Evolutionary conservation across 768 basidiomycete genomes (phyloP).

Genomic region (Cyclocybe cylindracea): DNA sequence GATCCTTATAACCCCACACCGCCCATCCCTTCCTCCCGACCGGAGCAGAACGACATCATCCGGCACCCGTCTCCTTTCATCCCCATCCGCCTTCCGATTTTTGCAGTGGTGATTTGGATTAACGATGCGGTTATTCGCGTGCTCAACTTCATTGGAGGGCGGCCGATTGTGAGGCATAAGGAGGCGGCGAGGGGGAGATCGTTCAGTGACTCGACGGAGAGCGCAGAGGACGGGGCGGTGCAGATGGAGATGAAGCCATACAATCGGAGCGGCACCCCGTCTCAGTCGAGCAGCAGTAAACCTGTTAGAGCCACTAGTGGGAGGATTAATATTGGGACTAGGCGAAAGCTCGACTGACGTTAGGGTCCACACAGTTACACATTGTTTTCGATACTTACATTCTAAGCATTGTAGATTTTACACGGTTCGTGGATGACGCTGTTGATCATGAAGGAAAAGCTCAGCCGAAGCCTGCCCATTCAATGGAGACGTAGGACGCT

Average conservation of each 20-base stretch:
- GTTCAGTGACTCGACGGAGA: slow-evolving; percentile 54
- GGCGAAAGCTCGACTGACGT: slow-evolving; percentile 49
- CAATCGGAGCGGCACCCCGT: neutral
- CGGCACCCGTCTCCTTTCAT: slow-evolving; percentile 76
- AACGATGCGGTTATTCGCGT: slow-evolving; percentile 70
- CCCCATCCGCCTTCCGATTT: slow-evolving; percentile 80
- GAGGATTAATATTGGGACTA: slow-evolving; percentile 37
- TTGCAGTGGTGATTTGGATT: slow-evolving; percentile 69
- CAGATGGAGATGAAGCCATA: slow-evolving; percentile 30
- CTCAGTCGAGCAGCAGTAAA: slow-evolving; percentile 2
- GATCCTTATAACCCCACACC: slow-evolving; percentile 72
- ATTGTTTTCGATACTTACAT: neutral
- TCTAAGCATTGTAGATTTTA: neutral
- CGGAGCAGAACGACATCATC: slow-evolving; percentile 36
- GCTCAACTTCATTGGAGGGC: slow-evolving; percentile 54
- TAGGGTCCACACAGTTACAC: slow-evolving; percentile 2
- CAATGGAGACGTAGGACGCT: slow-evolving; percentile 78
- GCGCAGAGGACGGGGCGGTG: slow-evolving; percentile 55
- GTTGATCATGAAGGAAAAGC: neutral
- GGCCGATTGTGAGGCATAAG: slow-evolving; percentile 17
- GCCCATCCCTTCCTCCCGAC: slow-evolving; percentile 19
- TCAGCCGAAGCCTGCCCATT: slow-evolving; percentile 91
- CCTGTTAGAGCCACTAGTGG: slow-evolving; percentile 20
- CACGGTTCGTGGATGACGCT: neutral
- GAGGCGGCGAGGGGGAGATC: slow-evolving; percentile 24